These are phyloP conservation scores for Mycena sanguinolenta DNA, from an alignment of 768 basidiomycete genomes.

Conservation along the genomic window DNA sequence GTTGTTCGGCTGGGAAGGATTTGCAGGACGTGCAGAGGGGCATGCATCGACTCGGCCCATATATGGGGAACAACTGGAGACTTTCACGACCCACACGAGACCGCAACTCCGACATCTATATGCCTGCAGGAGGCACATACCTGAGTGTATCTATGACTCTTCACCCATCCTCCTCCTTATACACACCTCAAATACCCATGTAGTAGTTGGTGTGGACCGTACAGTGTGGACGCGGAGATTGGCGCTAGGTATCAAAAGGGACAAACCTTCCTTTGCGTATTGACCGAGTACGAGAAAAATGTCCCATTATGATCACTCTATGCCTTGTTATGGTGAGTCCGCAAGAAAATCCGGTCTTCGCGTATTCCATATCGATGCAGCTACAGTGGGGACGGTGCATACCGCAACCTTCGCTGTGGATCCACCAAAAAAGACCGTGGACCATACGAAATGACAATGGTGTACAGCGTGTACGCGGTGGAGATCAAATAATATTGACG, in stretches of 20 bases:
- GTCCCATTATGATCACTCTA: too few relatives aligned
- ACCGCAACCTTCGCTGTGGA: too few relatives aligned
- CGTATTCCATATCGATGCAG: too few relatives aligned
- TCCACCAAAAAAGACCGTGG: neutral
- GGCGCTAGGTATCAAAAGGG: neutral
- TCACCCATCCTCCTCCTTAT: neutral
- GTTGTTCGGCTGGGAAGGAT: neutral
- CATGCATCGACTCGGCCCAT: too few relatives aligned
- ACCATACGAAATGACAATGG: neutral
- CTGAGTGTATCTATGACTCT: neutral
- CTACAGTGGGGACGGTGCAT: too few relatives aligned
- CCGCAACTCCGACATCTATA: neutral
- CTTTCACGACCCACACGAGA: neutral
- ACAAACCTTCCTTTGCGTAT: too few relatives aligned
- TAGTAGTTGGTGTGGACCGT: too few relatives aligned
- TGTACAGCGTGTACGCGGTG: neutral
- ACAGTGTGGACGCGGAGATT: neutral
- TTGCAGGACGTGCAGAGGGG: too few relatives aligned
- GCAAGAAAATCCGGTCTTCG: too few relatives aligned
- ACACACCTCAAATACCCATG: neutral
- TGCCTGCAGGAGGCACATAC: slow-evolving; percentile 16
- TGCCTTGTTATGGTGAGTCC: too few relatives aligned
- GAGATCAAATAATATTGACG: slow-evolving; percentile 1
- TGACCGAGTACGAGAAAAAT: too few relatives aligned
- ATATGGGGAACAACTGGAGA: neutral